Base-by-base conservation (phyloP, 257 asterid species). In the Capsicum rhomboideum region DNA sequence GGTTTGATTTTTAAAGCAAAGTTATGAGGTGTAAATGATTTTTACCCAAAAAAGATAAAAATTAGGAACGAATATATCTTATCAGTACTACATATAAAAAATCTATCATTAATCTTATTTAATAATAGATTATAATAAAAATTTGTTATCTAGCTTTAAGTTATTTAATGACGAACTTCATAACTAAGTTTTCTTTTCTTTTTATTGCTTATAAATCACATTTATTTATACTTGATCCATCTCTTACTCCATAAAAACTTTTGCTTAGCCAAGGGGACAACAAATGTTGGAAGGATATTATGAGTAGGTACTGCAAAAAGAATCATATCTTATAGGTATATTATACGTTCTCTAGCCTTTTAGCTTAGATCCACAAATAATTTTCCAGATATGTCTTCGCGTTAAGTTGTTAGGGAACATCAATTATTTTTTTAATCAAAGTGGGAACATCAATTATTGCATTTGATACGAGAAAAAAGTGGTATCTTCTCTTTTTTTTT, bases 401-500 rank as follows among this genome's bases (percentile, higher is more conserved):
- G 40, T 23, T 56, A 79, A 17, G 72, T 56, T 80, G 83, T 40
- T 34, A 12, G 72, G 83, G 69, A 56, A 80, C 83, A 80, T 56
- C 16, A 80, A 56, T 80, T 55, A 80, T 58, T 40, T n/a, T n/a
- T n/a, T n/a, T n/a, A n/a, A n/a, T n/a, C n/a, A n/a, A n/a, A n/a
- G n/a, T n/a, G 72, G 83, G 69, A 56, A 80, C 83, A 80, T 56
- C 16, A 80, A 56, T 80, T 55, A 80, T 58, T 40, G 28, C 37
- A 55, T 21, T 40, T 80, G 72, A 55, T 29, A 1, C 34, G 72
- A 53, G 18, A 68, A 18, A 37, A 10, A 34, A 68, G 4, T 64
- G 72, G 72, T 26, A 26, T 6, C n/a, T 53, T 5, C 6, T 18
- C 63, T 20, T 55, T 18, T 55, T 7, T 18, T 18, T 14, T 0